phyloP scores from a whole-genome alignment of 768 basidiomycete genomes.

The Russula ochroleuca region DNA sequence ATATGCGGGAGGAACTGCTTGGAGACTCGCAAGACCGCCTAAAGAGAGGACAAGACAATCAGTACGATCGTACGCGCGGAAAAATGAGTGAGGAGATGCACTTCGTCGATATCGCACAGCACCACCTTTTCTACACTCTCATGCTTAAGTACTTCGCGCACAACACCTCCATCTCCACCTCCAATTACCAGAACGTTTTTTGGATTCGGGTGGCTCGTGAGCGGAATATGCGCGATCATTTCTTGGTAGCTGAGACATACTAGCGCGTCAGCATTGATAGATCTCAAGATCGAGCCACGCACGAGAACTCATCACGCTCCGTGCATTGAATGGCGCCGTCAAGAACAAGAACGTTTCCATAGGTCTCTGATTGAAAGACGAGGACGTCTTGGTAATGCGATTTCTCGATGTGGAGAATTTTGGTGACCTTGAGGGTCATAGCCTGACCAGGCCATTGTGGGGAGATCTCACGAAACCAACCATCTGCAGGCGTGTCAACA shows the following conservation, averaged over 20 bases:
- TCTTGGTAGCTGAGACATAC: slow-evolving; percentile 84
- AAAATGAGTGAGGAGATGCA: slow-evolving; percentile 30
- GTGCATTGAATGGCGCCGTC: slow-evolving; percentile 97
- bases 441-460: slow-evolving; percentile 98
- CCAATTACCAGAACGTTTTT: slow-evolving; percentile 96
- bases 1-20: slow-evolving; percentile 93
- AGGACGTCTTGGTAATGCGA: slow-evolving; percentile 95
- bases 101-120: slow-evolving; percentile 97
- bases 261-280: not conserved
- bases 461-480: slow-evolving; percentile 95
- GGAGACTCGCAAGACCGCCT: slow-evolving; percentile 94
- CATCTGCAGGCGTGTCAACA: slow-evolving; percentile 46
- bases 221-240: slow-evolving; percentile 98
- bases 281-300: slow-evolving; percentile 35
- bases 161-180: slow-evolving; percentile 97
- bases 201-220: slow-evolving; percentile 94
- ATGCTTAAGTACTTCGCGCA: slow-evolving; percentile 96
- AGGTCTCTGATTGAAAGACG: slow-evolving; percentile 93
- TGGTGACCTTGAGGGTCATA: slow-evolving; percentile 93
- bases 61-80: not conserved
- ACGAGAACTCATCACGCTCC: slow-evolving; percentile 99
- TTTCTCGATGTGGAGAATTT: slow-evolving; percentile 91
- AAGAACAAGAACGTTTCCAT: slow-evolving; percentile 93
- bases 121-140: slow-evolving; percentile 85
- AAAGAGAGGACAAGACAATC: slow-evolving; percentile 6